Evolutionary conservation across 495 filamentous ascomycete genomes (phyloP).

Genomic region (Xylaria sp.): DNA sequence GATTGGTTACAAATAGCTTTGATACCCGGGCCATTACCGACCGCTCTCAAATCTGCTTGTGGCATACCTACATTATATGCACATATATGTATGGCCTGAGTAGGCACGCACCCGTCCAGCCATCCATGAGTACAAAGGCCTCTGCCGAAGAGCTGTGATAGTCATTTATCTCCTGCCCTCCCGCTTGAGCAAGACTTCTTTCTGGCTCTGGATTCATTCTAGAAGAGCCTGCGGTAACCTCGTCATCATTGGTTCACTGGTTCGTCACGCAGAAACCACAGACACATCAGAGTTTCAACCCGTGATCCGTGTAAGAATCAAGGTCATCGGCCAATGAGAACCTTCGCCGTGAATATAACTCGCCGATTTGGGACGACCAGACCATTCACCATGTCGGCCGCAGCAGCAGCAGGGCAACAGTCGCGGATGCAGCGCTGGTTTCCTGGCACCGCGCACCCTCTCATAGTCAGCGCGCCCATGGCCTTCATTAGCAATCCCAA

Average conservation of each 20-base stretch:
- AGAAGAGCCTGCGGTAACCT: neutral
- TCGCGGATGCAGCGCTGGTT: conserved; percentile 42
- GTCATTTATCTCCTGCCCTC: too few species aligned
- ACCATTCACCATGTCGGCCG: conserved; percentile 31
- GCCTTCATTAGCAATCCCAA: conserved; percentile 65
- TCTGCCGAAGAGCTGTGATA: neutral
- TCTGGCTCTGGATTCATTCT: neutral
- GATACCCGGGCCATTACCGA: neutral
- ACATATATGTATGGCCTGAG: neutral
- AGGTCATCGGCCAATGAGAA: conserved; percentile 4
- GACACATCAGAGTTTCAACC: neutral
- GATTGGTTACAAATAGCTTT: neutral
- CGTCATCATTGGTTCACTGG: neutral
- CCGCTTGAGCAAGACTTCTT: neutral
- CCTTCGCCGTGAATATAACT: neutral
- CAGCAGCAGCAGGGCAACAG: neutral
- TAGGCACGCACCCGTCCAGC: neutral
- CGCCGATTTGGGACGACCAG: conserved; percentile 8
- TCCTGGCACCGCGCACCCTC: conserved; percentile 39
- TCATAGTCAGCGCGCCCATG: conserved; percentile 78
- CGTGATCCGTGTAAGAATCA: neutral
- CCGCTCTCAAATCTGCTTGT: neutral
- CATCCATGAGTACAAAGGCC: neutral
- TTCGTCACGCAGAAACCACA: neutral
- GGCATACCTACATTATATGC: neutral